Base-by-base conservation (phyloP, 495 filamentous ascomycete species). In the Hypoxylon perforatum region DNA sequence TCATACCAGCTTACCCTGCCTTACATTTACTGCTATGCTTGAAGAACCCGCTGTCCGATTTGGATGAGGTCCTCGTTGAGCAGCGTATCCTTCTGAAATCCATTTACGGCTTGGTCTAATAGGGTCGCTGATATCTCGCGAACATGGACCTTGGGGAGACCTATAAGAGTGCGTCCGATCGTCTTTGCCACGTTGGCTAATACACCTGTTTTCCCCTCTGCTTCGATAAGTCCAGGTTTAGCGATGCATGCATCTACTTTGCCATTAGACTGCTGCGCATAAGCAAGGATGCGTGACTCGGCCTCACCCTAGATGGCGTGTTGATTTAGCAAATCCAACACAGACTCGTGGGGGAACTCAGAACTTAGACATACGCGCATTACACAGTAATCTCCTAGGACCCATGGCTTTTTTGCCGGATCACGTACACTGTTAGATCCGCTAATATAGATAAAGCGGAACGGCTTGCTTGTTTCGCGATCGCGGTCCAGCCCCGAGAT, bases 371-470 rank as follows among this genome's bases (percentile, higher is more conserved):
- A 28, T 67, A 79, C 73, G 25, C 77, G 70, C 76, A 85, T 77
- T 12, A 81, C 41, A 15, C 46, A 61, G 46, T 83, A 84, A 7
- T 81, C 75, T 0, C 65, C 63, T 30, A 56, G 22, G 3, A 28
- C 3, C 39, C 39, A n/a, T 45, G 38, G 52, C 6, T 22, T 39
- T 10, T 18, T 4, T 70, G 73, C 8, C 63, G 63, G 23, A 28
- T 28, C 25, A 3, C 7, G 25, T 7, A 28, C 25, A 7, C 3
- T 28, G 3, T 28, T 28, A 7, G 25, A 3, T 28, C 80, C 82
- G 58, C 80, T 83, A 18, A 81, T 69, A 51, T 84, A 85, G 11
- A 85, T 50, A 61, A 86, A 87, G 11, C 75, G 67, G 39, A 83
- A 77, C 14, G 72, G 74, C 51, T 70, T 64, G 19, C n/a, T n/a